phyloP scores from a whole-genome alignment of 2,329 filamentous ascomycete species.

The Sodiomyces alkalinus region DNA sequence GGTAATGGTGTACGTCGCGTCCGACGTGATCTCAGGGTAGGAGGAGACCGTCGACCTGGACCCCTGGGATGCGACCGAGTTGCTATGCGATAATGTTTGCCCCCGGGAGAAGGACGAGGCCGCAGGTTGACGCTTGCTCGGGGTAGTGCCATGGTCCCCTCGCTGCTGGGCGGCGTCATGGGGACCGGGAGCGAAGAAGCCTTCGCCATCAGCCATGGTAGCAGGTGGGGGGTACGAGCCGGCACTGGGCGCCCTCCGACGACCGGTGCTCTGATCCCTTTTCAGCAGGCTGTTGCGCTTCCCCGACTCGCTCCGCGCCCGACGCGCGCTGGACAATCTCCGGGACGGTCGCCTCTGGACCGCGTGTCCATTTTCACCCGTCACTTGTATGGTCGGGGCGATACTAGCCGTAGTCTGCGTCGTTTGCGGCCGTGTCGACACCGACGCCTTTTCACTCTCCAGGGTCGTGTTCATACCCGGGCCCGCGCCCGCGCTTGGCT shows the following conservation, averaged over 20 bases:
- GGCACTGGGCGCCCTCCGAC: conserved; percentile 29
- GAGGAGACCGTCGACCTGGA: conserved; percentile 23
- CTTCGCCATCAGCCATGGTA: conserved; percentile 33
- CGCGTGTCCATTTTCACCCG: conserved; percentile 40
- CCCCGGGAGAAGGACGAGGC: conserved; percentile 26
- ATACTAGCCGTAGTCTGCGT: conserved; percentile 25
- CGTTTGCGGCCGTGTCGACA: conserved; percentile 19
- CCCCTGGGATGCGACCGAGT: conserved; percentile 27
- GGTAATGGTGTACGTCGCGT: conserved; percentile 27
- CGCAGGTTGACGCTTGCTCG: conserved; percentile 22
- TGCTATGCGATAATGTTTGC: conserved; percentile 27
- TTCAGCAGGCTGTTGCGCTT: conserved; percentile 38
- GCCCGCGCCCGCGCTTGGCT: too few relatives aligned
- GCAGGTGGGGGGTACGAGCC: conserved; percentile 21
- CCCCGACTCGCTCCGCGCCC: conserved; percentile 28
- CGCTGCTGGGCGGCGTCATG: too few relatives aligned
- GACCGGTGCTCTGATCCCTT: conserved; percentile 33
- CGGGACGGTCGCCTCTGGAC: conserved; percentile 19
- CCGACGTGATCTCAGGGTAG: conserved; percentile 21
- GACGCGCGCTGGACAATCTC: conserved; percentile 19
- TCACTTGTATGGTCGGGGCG: conserved; percentile 64
- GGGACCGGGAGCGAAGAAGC: conserved; percentile 34
- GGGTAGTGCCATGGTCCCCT: too few relatives aligned
- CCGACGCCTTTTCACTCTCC: conserved; percentile 20
- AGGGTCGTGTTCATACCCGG: too few relatives aligned